Conservation (phyloP, 1,139 yeast genomes). For the Pichia cactophila region DNA sequence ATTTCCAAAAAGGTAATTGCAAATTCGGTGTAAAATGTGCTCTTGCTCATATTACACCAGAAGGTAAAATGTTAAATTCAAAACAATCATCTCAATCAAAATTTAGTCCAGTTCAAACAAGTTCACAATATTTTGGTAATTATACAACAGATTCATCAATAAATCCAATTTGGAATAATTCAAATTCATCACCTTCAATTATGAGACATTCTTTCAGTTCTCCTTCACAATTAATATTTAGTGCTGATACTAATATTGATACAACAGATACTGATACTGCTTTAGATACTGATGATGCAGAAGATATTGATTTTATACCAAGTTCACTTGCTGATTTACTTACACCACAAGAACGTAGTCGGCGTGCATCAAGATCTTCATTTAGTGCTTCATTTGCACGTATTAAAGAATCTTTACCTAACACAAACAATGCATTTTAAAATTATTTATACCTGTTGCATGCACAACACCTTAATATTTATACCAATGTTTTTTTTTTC, state of each 20-base stretch:
- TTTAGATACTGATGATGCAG: slow-evolving; percentile 19
- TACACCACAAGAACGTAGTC: slow-evolving; percentile 66
- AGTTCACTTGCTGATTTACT: slow-evolving; percentile 63
- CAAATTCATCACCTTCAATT: background rate
- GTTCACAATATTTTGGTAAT: background rate
- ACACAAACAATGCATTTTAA: too few relatives aligned
- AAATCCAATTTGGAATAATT: background rate
- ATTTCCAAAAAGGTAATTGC: slow-evolving; percentile 90
- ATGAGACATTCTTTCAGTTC: background rate
- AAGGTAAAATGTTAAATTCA: slow-evolving; percentile 73
- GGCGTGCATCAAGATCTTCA: slow-evolving; percentile 52
- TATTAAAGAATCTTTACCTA: background rate
- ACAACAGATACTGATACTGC: background rate
- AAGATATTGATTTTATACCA: slow-evolving; percentile 66
- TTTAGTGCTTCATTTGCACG: slow-evolving; percentile 7
- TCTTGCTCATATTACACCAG: slow-evolving; percentile 81
- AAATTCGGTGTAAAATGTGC: slow-evolving; percentile 93
- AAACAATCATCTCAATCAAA: slow-evolving; percentile 26
- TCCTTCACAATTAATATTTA: slow-evolving; percentile 2
- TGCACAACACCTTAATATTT: too few relatives aligned
- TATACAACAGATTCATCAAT: background rate
- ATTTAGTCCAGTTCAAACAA: background rate
- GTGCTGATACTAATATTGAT: background rate
- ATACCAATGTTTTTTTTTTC: too few relatives aligned
- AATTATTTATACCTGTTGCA: too few relatives aligned